A percentile compares a stretch with the other conserved stretches of the same genome.
Evolutionary conservation across 2,329 filamentous ascomycete species (phyloP).

Genomic region (Alternaria arborescens): DNA sequence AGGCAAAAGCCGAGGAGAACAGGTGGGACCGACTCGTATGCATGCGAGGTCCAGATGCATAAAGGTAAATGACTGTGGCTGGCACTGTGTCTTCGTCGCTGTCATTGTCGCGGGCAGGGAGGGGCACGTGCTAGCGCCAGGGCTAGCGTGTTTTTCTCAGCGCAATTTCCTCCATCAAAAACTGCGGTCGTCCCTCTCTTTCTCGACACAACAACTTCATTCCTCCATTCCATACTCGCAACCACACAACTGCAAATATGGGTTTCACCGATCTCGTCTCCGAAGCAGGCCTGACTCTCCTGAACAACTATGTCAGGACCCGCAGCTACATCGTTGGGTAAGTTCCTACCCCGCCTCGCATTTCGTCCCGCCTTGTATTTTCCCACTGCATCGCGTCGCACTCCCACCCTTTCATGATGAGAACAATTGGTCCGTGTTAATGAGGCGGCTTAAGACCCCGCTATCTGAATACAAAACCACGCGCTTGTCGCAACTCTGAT

Average conservation of each 20-base stretch:
- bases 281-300: slow-evolving; percentile 71
- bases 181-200: slow-evolving; percentile 22
- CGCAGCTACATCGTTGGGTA: slow-evolving; percentile 86
- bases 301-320: slow-evolving; percentile 77
- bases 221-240: slow-evolving; percentile 20
- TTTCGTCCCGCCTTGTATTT: slow-evolving; percentile 25
- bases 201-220: slow-evolving; percentile 26
- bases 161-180: slow-evolving; percentile 34
- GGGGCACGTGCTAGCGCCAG: slow-evolving; percentile 27
- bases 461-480: slow-evolving; percentile 78
- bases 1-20: neutral
- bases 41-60: slow-evolving; percentile 1
- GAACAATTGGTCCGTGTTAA: slow-evolving; percentile 95
- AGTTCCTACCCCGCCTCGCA: slow-evolving; percentile 55
- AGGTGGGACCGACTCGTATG: neutral
- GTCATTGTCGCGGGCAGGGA: neutral
- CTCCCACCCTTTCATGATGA: slow-evolving; percentile 70
- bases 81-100: neutral
- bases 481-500: slow-evolving; percentile 80
- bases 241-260: slow-evolving; percentile 59
- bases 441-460: slow-evolving; percentile 93
- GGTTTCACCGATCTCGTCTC: slow-evolving; percentile 74
- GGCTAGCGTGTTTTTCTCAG: slow-evolving; percentile 24
- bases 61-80: neutral
- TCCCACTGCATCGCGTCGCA: slow-evolving; percentile 30